phyloP scores from a whole-genome alignment of 2,329 filamentous ascomycete genomes.

The Talaromyces sp. region DNA sequence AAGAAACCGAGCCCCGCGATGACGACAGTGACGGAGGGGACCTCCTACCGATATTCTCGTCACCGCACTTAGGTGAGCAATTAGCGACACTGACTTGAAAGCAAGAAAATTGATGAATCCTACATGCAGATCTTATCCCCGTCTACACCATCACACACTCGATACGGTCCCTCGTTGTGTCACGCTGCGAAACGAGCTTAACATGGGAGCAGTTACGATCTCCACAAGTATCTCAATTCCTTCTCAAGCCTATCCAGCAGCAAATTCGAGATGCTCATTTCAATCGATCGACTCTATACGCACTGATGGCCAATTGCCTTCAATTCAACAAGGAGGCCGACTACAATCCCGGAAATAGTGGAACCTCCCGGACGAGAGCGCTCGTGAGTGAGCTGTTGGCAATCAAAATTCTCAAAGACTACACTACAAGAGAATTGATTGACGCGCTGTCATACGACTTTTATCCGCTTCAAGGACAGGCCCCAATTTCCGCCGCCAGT shows the following conservation, averaged over 20 bases:
- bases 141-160: conserved; percentile 88
- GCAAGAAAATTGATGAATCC: not conserved
- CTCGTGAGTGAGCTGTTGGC: conserved; percentile 87
- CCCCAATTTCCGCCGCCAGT: conserved; percentile 41
- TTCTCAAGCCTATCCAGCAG: conserved; percentile 92
- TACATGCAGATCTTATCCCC: conserved; percentile 67
- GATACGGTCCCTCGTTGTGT: conserved; percentile 77
- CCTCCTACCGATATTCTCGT: conserved; percentile 74
- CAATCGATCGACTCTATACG: conserved; percentile 80
- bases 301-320: conserved; percentile 86
- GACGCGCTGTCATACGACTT: conserved; percentile 95
- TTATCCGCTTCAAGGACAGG: conserved; percentile 80
- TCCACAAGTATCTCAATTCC: conserved; percentile 93
- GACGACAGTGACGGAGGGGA: conserved; percentile 48
- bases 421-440: conserved; percentile 82
- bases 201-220: conserved; percentile 93
- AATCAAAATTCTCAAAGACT: conserved; percentile 85
- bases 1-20: conserved; percentile 33
- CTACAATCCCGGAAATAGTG: conserved; percentile 75
- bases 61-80: conserved; percentile 66
- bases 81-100: conserved; percentile 15
- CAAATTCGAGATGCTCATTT: conserved; percentile 81
- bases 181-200: conserved; percentile 84
- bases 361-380: conserved; percentile 77
- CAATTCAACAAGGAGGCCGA: conserved; percentile 89